phyloP scores from a whole-genome alignment of 1,284 basidiomycete genomes.

The Leccinum pachyderme region DNA sequence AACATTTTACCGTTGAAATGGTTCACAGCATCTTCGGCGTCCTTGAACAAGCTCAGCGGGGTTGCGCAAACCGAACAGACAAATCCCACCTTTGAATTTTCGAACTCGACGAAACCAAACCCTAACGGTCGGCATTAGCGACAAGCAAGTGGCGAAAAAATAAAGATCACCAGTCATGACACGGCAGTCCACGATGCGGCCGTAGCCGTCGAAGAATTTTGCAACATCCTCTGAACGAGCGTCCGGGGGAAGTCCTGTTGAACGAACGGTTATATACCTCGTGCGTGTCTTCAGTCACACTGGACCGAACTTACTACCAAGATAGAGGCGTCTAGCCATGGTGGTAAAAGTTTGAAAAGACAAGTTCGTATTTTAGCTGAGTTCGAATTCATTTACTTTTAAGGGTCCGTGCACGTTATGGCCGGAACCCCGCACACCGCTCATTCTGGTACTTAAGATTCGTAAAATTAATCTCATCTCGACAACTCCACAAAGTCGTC shows the following conservation, averaged over 20 bases:
- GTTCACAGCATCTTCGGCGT: slow-evolving; percentile 88
- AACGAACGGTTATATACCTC: slow-evolving; percentile 3
- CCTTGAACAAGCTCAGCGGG: slow-evolving; percentile 45
- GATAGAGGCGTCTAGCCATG: slow-evolving; percentile 81
- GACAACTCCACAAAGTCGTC: slow-evolving; percentile 1
- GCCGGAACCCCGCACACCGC: slow-evolving; percentile 16
- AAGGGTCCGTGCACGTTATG: slow-evolving; percentile 37
- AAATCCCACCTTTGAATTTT: slow-evolving; percentile 81
- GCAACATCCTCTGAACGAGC: slow-evolving; percentile 75
- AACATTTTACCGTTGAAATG: slow-evolving; percentile 86
- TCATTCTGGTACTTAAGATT: not conserved
- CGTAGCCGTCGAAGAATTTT: slow-evolving; percentile 85
- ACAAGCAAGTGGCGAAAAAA: not conserved
- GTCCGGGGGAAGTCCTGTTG: slow-evolving; percentile 72
- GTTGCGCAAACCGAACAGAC: slow-evolving; percentile 29
- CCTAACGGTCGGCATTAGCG: slow-evolving; percentile 38
- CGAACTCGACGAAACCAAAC: slow-evolving; percentile 95
- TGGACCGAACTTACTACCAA: slow-evolving; percentile 61
- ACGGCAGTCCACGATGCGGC: slow-evolving; percentile 84
- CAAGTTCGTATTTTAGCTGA: slow-evolving; percentile 29
- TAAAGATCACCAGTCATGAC: slow-evolving; percentile 81
- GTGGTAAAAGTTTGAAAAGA: slow-evolving; percentile 45
- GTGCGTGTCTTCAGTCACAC: not conserved
- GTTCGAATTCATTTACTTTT: slow-evolving; percentile 38
- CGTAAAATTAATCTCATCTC: slow-evolving; percentile 3